Evolutionary conservation across 2,329 filamentous ascomycete genomes (phyloP).

Genomic region (Neofusicoccum laricinum): DNA sequence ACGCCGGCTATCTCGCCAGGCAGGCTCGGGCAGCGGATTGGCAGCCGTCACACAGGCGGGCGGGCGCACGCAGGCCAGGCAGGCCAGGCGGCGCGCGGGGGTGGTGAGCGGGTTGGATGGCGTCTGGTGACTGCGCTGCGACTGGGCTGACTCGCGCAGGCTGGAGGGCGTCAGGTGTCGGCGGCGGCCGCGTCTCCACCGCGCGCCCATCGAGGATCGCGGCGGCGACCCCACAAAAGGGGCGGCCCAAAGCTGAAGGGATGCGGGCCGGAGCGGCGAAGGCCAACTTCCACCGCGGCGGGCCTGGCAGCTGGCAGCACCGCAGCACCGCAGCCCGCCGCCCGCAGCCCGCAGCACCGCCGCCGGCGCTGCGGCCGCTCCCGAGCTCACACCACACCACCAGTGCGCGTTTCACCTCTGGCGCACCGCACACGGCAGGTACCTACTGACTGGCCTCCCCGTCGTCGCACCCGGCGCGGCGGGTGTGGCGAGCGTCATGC

Average conservation of each 20-base stretch:
- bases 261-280: slow-evolving; percentile 4
- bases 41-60: not conserved
- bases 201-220: slow-evolving; percentile 10
- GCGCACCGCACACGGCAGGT: too few species aligned
- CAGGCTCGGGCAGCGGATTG: not conserved
- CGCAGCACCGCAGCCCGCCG: too few species aligned
- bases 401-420: not conserved
- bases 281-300: slow-evolving; percentile 4
- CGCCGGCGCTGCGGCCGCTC: not conserved
- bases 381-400: slow-evolving; percentile 9
- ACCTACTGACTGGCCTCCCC: too few species aligned
- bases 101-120: too few species aligned
- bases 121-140: not conserved
- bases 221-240: not conserved
- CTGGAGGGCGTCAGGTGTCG: too few species aligned
- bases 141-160: not conserved
- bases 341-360: too few species aligned
- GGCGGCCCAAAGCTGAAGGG: slow-evolving; percentile 4
- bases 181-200: not conserved
- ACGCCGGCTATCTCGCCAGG: not conserved
- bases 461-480: not conserved
- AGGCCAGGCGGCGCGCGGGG: not conserved
- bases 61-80: not conserved
- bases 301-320: not conserved
- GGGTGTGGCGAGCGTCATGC: not conserved